Evolutionary conservation across 768 basidiomycete genomes (phyloP).

Genomic region (Pulveroboletus sp.): DNA sequence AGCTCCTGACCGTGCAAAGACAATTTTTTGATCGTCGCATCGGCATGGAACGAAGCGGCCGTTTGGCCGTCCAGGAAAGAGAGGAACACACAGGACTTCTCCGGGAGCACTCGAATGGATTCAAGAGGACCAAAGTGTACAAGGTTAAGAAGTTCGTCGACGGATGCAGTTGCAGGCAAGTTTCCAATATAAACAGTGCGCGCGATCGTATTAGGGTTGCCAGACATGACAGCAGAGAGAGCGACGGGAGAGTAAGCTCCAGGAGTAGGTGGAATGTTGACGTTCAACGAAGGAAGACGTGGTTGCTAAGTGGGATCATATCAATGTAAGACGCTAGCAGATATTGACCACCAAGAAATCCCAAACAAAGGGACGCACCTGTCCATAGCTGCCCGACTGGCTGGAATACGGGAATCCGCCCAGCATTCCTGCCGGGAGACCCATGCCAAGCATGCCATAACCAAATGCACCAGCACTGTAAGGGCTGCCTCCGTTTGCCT

Average conservation of each 20-base stretch:
- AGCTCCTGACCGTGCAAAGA: slow-evolving; percentile 92
- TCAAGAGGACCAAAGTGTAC: slow-evolving; percentile 98
- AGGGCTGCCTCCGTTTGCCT: slow-evolving; percentile 45
- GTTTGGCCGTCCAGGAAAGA: slow-evolving; percentile 94
- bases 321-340: slow-evolving; percentile 5
- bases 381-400: slow-evolving; percentile 68
- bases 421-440: slow-evolving; percentile 72
- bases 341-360: not conserved
- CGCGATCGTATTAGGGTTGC: slow-evolving; percentile 55
- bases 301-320: slow-evolving; percentile 43
- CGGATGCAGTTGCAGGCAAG: slow-evolving; percentile 90
- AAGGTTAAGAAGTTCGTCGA: slow-evolving; percentile 95
- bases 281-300: slow-evolving; percentile 61
- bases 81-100: slow-evolving; percentile 97
- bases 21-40: slow-evolving; percentile 92
- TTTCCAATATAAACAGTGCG: slow-evolving; percentile 98
- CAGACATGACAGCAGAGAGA: slow-evolving; percentile 66
- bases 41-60: slow-evolving; percentile 95
- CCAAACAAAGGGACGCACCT: slow-evolving; percentile 38
- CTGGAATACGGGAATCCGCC: slow-evolving; percentile 67
- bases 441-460: slow-evolving; percentile 80
- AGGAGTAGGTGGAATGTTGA: slow-evolving; percentile 67
- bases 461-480: slow-evolving; percentile 53
- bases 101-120: slow-evolving; percentile 88
- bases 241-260: slow-evolving; percentile 78